Base-by-base conservation (phyloP, 352 stramenopile genomes). In the Phytophthora vignae region DNA sequence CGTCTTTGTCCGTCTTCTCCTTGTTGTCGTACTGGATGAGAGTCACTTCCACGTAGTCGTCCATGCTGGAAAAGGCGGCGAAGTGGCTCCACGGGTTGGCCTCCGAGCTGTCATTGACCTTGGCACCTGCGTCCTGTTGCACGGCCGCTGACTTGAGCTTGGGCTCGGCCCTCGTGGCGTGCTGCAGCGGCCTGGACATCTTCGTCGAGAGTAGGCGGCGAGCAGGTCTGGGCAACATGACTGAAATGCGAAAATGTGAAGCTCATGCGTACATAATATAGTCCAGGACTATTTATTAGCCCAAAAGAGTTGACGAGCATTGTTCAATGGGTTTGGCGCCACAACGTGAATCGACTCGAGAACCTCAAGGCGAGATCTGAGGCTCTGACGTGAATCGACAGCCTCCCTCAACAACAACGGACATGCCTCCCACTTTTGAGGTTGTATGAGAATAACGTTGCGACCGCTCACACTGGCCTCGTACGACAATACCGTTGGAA, bases 11-110 rank as follows among this genome's bases (percentile, higher is more conserved):
- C 12, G 46, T 38, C 11, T 63, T 25, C 50, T 88, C 82, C 49
- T 90, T 88, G 64, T 79, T 73, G 4, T 4, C 5, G 77, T 93
- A 94, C 44, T 87, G 74, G 49, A 92, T 83, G 17, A 91, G 76
- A 19, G 87, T 94, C 27, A 75, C 74, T 58, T 90, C 75, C 54
- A 94, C 73, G 69, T 93, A 94, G 55, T 88, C 74, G 55, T 92
- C 81, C 85, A 94, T 93, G 57, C 74, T 78, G 19, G 8, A 36
- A 64, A 93, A 94, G n/a, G 71, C 78, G 15, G 79, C 71, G 50
- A 94, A 94, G 59, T 94, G 87, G 44, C 77, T 69, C 65, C 77
- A 81, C 0, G 82, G 74, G 46, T 80, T 81, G 12, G 22, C 40
- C 7, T 25, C 27, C 11, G 21, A 49, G 17, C 52, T 36, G 15